These are phyloP conservation scores for Citropsis articulata DNA, from an alignment of 345 rosid genomes.

Conservation along the genomic window DNA sequence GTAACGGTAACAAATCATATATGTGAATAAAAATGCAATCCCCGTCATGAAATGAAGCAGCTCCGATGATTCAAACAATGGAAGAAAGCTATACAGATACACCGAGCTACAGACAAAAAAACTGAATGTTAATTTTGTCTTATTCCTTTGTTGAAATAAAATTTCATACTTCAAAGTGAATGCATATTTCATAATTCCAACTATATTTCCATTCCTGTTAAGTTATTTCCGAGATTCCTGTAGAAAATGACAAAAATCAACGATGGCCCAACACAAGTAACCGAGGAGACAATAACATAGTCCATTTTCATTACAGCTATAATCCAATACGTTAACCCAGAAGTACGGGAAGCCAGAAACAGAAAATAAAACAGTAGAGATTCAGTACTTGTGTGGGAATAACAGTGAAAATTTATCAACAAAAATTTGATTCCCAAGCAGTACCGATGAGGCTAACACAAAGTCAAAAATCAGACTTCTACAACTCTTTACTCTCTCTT, in stretches of 20 bases:
- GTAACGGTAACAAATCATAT: no score
- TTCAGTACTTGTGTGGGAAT: background rate
- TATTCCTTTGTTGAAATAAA: background rate
- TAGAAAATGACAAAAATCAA: background rate
- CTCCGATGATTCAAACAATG: background rate
- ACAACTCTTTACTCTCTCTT: no score
- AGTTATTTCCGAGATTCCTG: background rate
- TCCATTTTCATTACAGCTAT: background rate
- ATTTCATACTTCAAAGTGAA: background rate
- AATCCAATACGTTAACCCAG: background rate
- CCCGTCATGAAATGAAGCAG: background rate
- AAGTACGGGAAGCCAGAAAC: background rate
- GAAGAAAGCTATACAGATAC: background rate
- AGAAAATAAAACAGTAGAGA: background rate
- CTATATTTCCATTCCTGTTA: background rate
- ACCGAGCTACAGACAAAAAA: background rate
- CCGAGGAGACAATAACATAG: background rate
- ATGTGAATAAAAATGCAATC: background rate
- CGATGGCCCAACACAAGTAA: background rate
- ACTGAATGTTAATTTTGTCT: background rate
- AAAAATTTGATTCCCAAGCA: slow-evolving; percentile 5
- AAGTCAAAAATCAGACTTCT: slow-evolving; percentile 1
- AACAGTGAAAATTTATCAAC: background rate
- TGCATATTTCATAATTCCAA: background rate
- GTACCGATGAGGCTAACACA: background rate